A percentile compares a stretch with the other conserved stretches of the same genome.
These are phyloP conservation scores for Haplographium delicatum DNA, from an alignment of 495 filamentous ascomycete species.

Conservation along the genomic window DNA sequence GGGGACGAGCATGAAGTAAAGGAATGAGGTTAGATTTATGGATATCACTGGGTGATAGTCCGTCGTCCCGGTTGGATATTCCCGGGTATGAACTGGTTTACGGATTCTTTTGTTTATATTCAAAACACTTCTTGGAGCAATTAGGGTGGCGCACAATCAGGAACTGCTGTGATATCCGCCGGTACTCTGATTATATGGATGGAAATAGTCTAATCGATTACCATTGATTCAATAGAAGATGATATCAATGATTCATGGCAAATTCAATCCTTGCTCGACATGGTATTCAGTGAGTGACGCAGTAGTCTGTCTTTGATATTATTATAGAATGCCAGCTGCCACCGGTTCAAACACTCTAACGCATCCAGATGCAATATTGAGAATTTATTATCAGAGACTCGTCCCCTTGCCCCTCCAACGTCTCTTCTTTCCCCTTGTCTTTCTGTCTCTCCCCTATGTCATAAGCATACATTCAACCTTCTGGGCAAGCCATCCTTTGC, in stretches of 20 bases:
- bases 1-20: slow-evolving; percentile 47
- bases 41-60: background rate
- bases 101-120: slow-evolving; percentile 24
- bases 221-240: background rate
- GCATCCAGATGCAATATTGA: no score
- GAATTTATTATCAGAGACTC: no score
- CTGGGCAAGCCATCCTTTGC: no score
- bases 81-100: background rate
- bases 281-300: no score
- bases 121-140: slow-evolving; percentile 6
- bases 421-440: no score
- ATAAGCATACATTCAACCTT: no score
- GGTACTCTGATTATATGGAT: slow-evolving; percentile 10
- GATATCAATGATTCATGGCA: background rate
- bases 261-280: background rate
- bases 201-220: slow-evolving; percentile 4
- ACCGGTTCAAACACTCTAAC: no score
- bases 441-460: no score
- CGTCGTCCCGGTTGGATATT: slow-evolving; percentile 1
- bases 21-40: slow-evolving; percentile 7
- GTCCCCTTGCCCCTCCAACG: no score
- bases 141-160: slow-evolving; percentile 17
- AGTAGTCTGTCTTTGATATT: no score
- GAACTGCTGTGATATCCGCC: slow-evolving; percentile 5
- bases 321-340: no score